Conservation (phyloP, 495 filamentous ascomycete genomes). For the Penicillium herquei region DNA sequence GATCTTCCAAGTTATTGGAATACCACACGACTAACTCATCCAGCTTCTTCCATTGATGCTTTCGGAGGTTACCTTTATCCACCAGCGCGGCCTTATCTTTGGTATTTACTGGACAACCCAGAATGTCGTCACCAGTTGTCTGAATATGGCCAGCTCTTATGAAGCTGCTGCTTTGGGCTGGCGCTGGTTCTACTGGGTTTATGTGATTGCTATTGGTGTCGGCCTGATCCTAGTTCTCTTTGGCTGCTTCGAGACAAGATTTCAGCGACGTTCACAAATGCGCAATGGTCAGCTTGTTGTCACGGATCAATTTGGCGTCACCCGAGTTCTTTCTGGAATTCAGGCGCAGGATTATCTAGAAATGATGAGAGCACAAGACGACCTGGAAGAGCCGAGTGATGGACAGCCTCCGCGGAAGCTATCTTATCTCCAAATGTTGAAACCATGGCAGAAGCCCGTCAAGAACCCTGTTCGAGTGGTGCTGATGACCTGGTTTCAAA, state of each 20-base stretch:
- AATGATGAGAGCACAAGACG: slow-evolving; percentile 1
- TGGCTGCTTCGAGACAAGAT: slow-evolving; percentile 30
- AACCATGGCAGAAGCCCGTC: slow-evolving; percentile 14
- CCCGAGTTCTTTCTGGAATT: slow-evolving; percentile 18
- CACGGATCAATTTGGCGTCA: slow-evolving; percentile 40
- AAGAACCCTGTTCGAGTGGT: slow-evolving; percentile 13
- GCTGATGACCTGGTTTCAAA: slow-evolving; percentile 28
- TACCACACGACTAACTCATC: not conserved
- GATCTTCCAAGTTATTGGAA: not conserved
- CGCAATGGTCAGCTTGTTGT: slow-evolving; percentile 28
- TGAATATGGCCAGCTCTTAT: slow-evolving; percentile 33
- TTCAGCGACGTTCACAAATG: slow-evolving; percentile 21
- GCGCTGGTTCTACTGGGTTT: slow-evolving; percentile 43
- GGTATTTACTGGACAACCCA: slow-evolving; percentile 37
- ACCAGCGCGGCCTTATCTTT: slow-evolving; percentile 29
- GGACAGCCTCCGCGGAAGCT: slow-evolving; percentile 18
- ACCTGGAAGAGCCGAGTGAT: slow-evolving; percentile 11
- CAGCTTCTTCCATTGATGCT: slow-evolving; percentile 37
- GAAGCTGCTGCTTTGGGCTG: slow-evolving; percentile 31
- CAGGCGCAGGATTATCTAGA: slow-evolving; percentile 12
- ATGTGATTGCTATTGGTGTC: slow-evolving; percentile 26
- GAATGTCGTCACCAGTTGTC: slow-evolving; percentile 28
- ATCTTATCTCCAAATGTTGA: slow-evolving; percentile 31
- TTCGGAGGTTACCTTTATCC: slow-evolving; percentile 34
- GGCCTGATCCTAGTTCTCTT: slow-evolving; percentile 33